Conservation (phyloP, 1,284 basidiomycete species). For the Peniophora sp. region DNA sequence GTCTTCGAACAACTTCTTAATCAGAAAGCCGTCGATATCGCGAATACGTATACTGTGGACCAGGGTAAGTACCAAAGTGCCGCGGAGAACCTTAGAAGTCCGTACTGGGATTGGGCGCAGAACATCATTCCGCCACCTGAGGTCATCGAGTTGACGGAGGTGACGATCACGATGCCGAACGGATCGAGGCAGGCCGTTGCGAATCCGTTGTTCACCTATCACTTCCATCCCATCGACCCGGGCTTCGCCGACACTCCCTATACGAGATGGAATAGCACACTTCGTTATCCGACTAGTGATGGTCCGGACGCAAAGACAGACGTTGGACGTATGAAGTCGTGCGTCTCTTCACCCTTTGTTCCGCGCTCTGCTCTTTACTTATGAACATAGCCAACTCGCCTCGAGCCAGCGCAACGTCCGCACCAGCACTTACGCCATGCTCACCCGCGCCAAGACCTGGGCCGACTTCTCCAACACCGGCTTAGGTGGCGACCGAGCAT, state of each 20-base stretch:
- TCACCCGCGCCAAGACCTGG: background rate
- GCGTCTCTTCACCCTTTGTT: background rate
- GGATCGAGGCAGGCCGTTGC: constrained; percentile 23
- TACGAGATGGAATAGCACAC: constrained; percentile 1
- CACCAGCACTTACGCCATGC: background rate
- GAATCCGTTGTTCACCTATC: constrained; percentile 37
- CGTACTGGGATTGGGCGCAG: constrained; percentile 19
- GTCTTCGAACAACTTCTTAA: constrained; percentile 12
- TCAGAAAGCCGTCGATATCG: constrained; percentile 3
- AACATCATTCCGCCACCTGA: constrained; percentile 33
- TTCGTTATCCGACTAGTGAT: constrained; percentile 1
- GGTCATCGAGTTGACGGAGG: constrained; percentile 27
- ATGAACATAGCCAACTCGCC: background rate
- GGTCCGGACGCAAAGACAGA: background rate
- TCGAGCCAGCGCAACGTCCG: background rate
- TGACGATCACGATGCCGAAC: constrained; percentile 30
- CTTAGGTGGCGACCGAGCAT: background rate
- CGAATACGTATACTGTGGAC: constrained; percentile 1
- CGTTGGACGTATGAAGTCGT: background rate
- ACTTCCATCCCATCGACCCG: constrained; percentile 23
- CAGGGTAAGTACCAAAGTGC: background rate
- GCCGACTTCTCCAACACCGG: background rate
- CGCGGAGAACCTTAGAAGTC: constrained; percentile 2
- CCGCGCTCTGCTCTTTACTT: background rate
- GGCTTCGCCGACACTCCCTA: constrained; percentile 1